Percentiles rank a stretch among this genome's conserved stretches.
These are phyloP conservation scores for Diaporthe capsici DNA, from an alignment of 2,329 filamentous ascomycete species.

Conservation along the genomic window DNA sequence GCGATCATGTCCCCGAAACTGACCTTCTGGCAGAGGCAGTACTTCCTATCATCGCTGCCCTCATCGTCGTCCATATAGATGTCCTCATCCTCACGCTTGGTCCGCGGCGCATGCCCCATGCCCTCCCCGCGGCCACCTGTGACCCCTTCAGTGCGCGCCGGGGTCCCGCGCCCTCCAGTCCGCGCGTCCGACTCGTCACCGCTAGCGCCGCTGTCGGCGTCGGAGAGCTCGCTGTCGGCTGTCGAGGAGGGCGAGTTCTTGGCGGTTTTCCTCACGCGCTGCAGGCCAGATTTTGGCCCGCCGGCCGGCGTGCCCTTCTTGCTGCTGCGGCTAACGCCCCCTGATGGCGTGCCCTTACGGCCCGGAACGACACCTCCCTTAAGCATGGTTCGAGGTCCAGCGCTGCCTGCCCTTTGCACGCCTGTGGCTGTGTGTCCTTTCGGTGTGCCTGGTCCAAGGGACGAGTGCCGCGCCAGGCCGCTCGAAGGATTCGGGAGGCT, in stretches of 20 bases:
- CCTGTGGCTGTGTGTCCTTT: slow-evolving; percentile 58
- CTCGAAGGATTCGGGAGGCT: slow-evolving; percentile 67
- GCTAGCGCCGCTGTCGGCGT: slow-evolving; percentile 68
- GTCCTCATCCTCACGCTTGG: slow-evolving; percentile 59
- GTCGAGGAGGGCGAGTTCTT: slow-evolving; percentile 75
- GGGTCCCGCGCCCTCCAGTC: slow-evolving; percentile 55
- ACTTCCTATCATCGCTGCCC: slow-evolving; percentile 83
- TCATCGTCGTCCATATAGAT: slow-evolving; percentile 76
- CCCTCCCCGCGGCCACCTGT: slow-evolving; percentile 45
- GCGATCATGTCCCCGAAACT: slow-evolving; percentile 92
- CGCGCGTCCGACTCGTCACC: slow-evolving; percentile 65
- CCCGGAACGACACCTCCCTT: slow-evolving; percentile 59
- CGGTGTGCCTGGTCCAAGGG: slow-evolving; percentile 73
- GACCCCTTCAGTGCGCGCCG: slow-evolving; percentile 47
- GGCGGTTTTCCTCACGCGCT: slow-evolving; percentile 71
- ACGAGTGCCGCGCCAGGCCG: slow-evolving; percentile 73
- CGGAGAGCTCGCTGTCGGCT: slow-evolving; percentile 75
- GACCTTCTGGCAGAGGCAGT: slow-evolving; percentile 86
- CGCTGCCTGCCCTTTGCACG: slow-evolving; percentile 65
- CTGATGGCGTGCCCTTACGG: slow-evolving; percentile 64
- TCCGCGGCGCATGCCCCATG: slow-evolving; percentile 47
- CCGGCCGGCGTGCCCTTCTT: slow-evolving; percentile 61
- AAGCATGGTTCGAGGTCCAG: slow-evolving; percentile 67
- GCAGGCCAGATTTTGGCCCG: slow-evolving; percentile 70
- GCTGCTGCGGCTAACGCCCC: slow-evolving; percentile 51